Evolutionary conservation across 805 yeast genomes (phyloP), one percentile per base, ranked within the genome.

Genomic region (Metschnikowia similis): DNA sequence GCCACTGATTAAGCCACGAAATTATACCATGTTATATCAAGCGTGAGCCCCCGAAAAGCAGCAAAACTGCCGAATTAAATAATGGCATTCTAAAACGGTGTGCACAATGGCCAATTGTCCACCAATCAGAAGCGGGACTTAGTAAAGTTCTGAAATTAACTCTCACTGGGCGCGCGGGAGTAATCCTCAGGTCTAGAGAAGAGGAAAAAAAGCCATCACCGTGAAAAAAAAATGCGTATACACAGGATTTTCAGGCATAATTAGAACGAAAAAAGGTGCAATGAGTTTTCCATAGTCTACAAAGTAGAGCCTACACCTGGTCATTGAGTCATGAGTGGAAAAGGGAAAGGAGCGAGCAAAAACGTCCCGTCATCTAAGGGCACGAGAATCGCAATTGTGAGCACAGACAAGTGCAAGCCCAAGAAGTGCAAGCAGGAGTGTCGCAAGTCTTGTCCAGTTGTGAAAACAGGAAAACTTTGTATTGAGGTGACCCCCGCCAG

Each of bases 381-480:
- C 63, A 75, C 87, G 26, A 91, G 99, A 87, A 91, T 94, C 69
- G 99, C 99, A 58, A 91, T 94, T 72, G 96, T 94, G 70, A 84
- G 85, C 51, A 83, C 83, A 42, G 99, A 94, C 79, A 90, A 81
- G 73, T 94, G 99, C 78, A 94, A 94, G 70, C 99, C 99, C 49
- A 92, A 90, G 77, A 89, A 94, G 70, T 94, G 99, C 76, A 91
- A 95, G 69, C 99, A 94, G 73, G 99, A 94, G 72, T 94, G 99
- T 78, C 84, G 90, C 67, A 90, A 90, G 66, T 78, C 96, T 28
- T 94, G 99, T 80, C 99, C 99, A 3, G 99, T 94, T 37, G 98
- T 94, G 51, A 87, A 94, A 68, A 92, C 99, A 1, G 99, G 99
- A 51, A 94, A 91, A 69, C 80, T 91, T 54, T 94, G 99, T 84